Evolutionary conservation across 2,329 filamentous ascomycete species (phyloP), one percentile per base, ranked within the genome.

Genomic region (Colletotrichum zoysiae): DNA sequence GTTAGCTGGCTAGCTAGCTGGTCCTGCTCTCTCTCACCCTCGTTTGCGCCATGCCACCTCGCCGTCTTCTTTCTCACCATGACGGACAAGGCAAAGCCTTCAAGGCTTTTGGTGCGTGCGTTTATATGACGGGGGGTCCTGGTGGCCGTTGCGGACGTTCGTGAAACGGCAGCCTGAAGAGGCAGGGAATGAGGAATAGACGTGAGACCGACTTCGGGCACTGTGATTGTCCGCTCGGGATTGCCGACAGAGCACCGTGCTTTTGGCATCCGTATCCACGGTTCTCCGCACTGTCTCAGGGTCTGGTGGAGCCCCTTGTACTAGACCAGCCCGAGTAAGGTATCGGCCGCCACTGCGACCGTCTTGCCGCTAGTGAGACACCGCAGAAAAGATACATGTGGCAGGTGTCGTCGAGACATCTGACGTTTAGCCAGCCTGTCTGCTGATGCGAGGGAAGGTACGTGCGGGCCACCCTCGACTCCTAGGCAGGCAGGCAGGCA

Each of bases 381-480:
- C 44, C 48, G 50, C 57, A 70, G 67, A 67, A 61, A 71, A 56
- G 70, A 62, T 71, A 73, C 70, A 51, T 71, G 61, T 72, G 70
- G 70, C 70, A 72, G 70, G 66, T 70, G 70, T 72, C 70, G 70
- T 59, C 23, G 60, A 64, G 70, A 72, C 70, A 72, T 72, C 59
- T 70, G 65, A 70, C 70, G 70, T 72, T 55, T 62, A 70, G 59
- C 65, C 59, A 60, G 50, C 59, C 30, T 4, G 30, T 3, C 30
- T 4, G 30, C 30, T 3, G 30, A 30, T 30, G 30, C 30, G 30
- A 30, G 30, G 14, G 51, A 59, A 61, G 65, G 66, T 48, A 23
- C 70, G 66, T 70, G 70, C 65, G 65, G 46, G 18, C 55, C 44
- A 12, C 44, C 58, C 46, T 9, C 20, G 18, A 42, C 40, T 42